Conservation (phyloP, 768 basidiomycete genomes). For the Leucocoprinus birnbaumii region DNA sequence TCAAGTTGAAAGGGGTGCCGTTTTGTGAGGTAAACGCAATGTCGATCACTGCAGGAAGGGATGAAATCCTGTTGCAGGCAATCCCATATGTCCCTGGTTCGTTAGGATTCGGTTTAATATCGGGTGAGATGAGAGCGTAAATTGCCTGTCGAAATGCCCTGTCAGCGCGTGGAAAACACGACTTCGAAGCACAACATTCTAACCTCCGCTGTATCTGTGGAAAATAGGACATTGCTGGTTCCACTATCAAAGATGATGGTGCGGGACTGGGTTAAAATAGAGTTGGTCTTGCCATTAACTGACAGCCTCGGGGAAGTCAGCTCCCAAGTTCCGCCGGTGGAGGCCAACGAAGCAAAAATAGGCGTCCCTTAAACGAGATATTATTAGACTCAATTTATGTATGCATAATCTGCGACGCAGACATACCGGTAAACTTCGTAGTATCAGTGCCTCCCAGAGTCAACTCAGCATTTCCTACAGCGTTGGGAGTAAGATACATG, state of each 20-base stretch:
- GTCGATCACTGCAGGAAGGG: slow-evolving; percentile 49
- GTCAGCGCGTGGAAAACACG: slow-evolving; percentile 10
- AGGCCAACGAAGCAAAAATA: slow-evolving; percentile 38
- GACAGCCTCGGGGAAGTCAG: slow-evolving; percentile 41
- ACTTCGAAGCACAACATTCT: slow-evolving; percentile 4
- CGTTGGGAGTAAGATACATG: slow-evolving; percentile 44
- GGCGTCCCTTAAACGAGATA: slow-evolving; percentile 30
- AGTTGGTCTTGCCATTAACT: slow-evolving; percentile 52
- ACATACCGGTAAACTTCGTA: slow-evolving; percentile 46
- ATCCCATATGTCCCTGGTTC: slow-evolving; percentile 57
- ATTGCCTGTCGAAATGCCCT: slow-evolving; percentile 38
- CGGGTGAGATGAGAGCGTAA: slow-evolving; percentile 55
- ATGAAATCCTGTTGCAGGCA: slow-evolving; percentile 41
- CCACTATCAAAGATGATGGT: slow-evolving; percentile 57
- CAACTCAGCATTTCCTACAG: slow-evolving; percentile 48
- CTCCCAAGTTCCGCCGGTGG: slow-evolving; percentile 38
- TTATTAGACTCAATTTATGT: slow-evolving; percentile 2
- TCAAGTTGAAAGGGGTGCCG: slow-evolving; percentile 50
- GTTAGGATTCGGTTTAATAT: slow-evolving; percentile 48
- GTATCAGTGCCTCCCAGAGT: slow-evolving; percentile 52
- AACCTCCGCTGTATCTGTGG: slow-evolving; percentile 46
- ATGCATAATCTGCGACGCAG: slow-evolving; percentile 8
- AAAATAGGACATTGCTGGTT: slow-evolving; percentile 53
- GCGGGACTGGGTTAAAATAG: slow-evolving; percentile 34
- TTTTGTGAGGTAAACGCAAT: slow-evolving; percentile 50